Conservation (phyloP, 164 flowering plant genomes). For the Vitis cinerea region DNA sequence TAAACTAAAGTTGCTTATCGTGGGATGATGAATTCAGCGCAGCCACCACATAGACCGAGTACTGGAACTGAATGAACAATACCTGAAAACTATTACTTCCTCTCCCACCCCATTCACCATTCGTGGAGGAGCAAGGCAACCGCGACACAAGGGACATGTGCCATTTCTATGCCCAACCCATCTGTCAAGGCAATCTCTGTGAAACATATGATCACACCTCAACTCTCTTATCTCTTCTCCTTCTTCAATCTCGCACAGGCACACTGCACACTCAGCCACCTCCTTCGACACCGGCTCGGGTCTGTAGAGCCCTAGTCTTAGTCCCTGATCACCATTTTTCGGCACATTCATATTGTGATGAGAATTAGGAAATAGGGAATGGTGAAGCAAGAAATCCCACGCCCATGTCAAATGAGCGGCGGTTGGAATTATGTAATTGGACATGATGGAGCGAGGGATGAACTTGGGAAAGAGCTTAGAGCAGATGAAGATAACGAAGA, state of each 20-base stretch:
- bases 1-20: neutral
- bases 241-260: constrained; percentile 27
- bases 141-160: constrained; percentile 37
- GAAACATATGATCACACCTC: constrained; percentile 38
- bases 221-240: constrained; percentile 36
- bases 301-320: neutral
- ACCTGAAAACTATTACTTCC: constrained; percentile 13
- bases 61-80: neutral
- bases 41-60: constrained; percentile 22
- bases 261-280: constrained; percentile 27
- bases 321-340: neutral
- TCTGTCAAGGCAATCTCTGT: constrained; percentile 32
- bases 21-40: constrained; percentile 5
- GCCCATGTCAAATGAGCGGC: constrained; percentile 14
- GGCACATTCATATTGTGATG: neutral
- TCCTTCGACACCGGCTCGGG: neutral
- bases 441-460: neutral
- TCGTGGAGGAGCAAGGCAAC: constrained; percentile 1
- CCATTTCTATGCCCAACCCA: constrained; percentile 17
- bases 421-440: neutral
- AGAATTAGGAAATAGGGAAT: neutral
- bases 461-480: no score
- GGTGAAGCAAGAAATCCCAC: constrained; percentile 10
- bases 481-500: no score
- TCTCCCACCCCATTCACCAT: neutral